Percentiles rank a stretch among this genome's conserved stretches.
Evolutionary conservation across 495 filamentous ascomycete species (phyloP).

Genomic region (Cladorrhinum samala): DNA sequence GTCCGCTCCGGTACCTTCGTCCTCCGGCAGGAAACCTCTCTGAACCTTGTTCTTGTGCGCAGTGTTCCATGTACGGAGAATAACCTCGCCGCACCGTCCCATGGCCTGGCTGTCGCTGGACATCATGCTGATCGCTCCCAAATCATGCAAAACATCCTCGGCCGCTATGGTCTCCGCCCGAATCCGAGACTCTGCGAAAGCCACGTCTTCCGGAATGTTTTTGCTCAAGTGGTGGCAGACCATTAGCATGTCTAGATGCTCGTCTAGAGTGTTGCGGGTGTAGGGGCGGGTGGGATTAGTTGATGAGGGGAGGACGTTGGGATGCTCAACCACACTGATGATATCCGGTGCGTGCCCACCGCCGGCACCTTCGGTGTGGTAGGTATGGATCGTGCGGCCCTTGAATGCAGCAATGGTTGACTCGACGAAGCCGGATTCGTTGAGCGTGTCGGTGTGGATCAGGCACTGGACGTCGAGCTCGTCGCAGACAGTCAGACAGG

Average conservation of each 20-base stretch:
- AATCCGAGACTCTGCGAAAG: conserved; percentile 93
- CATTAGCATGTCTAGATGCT: conserved; percentile 99
- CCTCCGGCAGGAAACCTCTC: conserved; percentile 68
- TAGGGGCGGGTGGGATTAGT: conserved; percentile 94
- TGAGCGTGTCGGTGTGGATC: conserved; percentile 96
- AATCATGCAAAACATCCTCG: conserved; percentile 93
- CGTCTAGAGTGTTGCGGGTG: conserved; percentile 89
- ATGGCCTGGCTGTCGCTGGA: conserved; percentile 94
- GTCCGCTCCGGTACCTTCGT: conserved; percentile 75
- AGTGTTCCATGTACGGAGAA: conserved; percentile 94
- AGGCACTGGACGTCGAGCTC: conserved; percentile 88
- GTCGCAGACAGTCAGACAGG: conserved; percentile 83
- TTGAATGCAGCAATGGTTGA: conserved; percentile 85
- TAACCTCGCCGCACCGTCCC: conserved; percentile 93
- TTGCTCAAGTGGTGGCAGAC: conserved; percentile 92
- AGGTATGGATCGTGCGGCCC: conserved; percentile 89
- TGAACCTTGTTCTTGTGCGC: conserved; percentile 97
- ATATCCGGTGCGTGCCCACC: conserved; percentile 97
- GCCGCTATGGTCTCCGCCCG: conserved; percentile 94
- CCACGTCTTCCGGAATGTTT: conserved; percentile 92
- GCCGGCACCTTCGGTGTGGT: conserved; percentile 96
- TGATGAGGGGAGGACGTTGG: conserved; percentile 85
- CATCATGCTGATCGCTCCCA: conserved; percentile 99
- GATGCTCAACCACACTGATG: conserved; percentile 85
- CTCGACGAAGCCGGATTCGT: conserved; percentile 96